Percentiles rank a stretch among this genome's conserved stretches.
Conservation (phyloP, 768 basidiomycete genomes). For the Boletales sp. region DNA sequence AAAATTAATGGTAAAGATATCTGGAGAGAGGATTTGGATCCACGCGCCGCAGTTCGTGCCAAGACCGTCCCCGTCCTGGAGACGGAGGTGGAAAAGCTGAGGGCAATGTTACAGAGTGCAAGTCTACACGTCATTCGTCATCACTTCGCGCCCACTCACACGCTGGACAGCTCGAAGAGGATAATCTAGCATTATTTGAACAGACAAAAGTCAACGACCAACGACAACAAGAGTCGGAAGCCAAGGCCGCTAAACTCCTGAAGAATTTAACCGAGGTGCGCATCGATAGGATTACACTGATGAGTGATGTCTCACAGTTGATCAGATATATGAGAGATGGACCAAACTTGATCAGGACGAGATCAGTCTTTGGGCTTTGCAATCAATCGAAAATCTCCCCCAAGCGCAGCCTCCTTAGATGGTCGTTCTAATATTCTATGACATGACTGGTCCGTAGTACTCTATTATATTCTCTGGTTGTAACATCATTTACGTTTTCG, state of each 20-base stretch:
- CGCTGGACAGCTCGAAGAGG: conserved; percentile 48
- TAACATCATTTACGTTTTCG: no score
- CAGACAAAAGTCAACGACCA: conserved; percentile 48
- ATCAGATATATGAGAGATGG: conserved; percentile 52
- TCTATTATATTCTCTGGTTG: no score
- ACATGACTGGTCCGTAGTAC: no score
- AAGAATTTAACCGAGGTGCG: conserved; percentile 53
- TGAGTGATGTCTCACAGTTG: conserved; percentile 6
- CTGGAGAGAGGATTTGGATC: conserved; percentile 65
- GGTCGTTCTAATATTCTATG: no score
- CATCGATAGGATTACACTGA: neutral
- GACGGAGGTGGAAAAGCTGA: conserved; percentile 38
- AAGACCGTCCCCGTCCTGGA: conserved; percentile 59
- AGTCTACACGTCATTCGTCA: neutral
- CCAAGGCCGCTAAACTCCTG: conserved; percentile 44
- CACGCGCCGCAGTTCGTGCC: conserved; percentile 59
- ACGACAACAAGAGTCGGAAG: conserved; percentile 44
- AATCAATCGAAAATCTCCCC: conserved; percentile 35
- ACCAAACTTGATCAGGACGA: conserved; percentile 57
- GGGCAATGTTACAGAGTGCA: conserved; percentile 36
- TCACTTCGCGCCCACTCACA: neutral
- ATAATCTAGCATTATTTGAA: conserved; percentile 47
- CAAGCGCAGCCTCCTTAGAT: conserved; percentile 23
- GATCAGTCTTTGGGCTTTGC: conserved; percentile 48
- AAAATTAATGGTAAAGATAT: conserved; percentile 45